A percentile compares a stretch with the other conserved stretches of the same genome.
Evolutionary conservation across 441 rosid species (phyloP).

Genomic region (Eutrema salsugineum): DNA sequence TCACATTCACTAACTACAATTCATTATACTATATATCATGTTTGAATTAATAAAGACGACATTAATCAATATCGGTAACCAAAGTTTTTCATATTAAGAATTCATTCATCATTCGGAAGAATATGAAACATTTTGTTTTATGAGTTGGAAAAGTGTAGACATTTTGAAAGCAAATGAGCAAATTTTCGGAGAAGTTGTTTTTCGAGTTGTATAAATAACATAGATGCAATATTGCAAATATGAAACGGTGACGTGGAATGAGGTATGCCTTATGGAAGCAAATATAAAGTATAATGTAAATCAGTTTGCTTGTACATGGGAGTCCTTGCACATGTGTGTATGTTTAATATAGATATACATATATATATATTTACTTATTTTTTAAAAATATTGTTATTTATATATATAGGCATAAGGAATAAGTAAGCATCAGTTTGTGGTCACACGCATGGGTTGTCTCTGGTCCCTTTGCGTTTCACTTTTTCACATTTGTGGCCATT

Average conservation of each 20-base stretch:
- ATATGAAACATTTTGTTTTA: background rate
- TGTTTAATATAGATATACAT: background rate
- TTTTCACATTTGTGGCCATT: slow-evolving; percentile 33
- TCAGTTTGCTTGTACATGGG: slow-evolving; percentile 15
- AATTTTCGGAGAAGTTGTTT: background rate
- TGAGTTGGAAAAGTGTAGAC: background rate
- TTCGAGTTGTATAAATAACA: background rate
- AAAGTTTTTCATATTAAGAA: no score
- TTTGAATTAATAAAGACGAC: background rate
- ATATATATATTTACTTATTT: background rate
- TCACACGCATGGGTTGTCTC: slow-evolving; percentile 42
- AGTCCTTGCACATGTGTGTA: slow-evolving; percentile 28
- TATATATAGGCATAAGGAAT: slow-evolving; percentile 15
- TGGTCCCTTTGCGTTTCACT: slow-evolving; percentile 32
- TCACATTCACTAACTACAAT: background rate
- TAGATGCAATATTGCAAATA: slow-evolving; percentile 6
- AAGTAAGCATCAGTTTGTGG: slow-evolving; percentile 35
- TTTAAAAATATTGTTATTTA: no score
- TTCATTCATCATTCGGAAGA: background rate
- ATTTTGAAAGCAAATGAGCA: background rate
- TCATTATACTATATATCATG: background rate
- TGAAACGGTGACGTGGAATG: slow-evolving; percentile 30
- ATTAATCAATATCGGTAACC: background rate
- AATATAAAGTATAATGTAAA: slow-evolving; percentile 9
- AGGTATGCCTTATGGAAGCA: slow-evolving; percentile 33